Conservation (phyloP, 495 filamentous ascomycete genomes). For the Trichoderma reesei region DNA sequence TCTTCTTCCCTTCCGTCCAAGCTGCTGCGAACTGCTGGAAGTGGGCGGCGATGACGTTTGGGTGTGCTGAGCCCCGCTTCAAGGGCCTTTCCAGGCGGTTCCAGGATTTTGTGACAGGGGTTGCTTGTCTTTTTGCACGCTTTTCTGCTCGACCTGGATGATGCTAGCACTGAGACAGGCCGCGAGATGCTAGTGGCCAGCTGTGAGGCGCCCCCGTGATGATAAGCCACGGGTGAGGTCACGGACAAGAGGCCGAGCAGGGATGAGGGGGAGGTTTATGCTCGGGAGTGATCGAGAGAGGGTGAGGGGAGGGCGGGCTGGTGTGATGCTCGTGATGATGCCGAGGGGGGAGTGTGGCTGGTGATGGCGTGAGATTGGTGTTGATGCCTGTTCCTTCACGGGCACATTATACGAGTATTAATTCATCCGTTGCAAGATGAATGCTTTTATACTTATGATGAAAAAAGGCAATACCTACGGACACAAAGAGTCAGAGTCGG, state of each 20-base stretch:
- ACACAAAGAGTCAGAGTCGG: neutral
- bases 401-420: too few species aligned
- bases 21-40: too few species aligned
- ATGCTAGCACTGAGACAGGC: neutral
- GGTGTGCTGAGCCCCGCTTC: conserved; percentile 6
- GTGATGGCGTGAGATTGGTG: neutral
- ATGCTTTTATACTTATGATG: too few species aligned
- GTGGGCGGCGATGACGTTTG: conserved; percentile 6
- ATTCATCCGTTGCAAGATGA: too few species aligned
- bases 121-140: neutral
- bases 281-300: too few species aligned
- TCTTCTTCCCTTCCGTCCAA: too few species aligned
- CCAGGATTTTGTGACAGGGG: conserved; percentile 1
- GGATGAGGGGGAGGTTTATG: too few species aligned
- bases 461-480: too few species aligned
- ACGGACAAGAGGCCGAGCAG: too few species aligned
- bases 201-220: conserved; percentile 4
- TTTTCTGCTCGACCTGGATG: too few species aligned
- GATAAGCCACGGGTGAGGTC: conserved; percentile 8
- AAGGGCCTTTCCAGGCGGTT: neutral
- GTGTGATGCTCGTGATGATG: neutral
- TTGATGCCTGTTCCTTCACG: neutral
- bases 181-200: neutral
- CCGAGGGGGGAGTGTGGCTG: neutral
- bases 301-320: neutral